These are phyloP conservation scores for Agaricus sinodeliciosus DNA, from an alignment of 768 basidiomycete genomes.

Conservation along the genomic window DNA sequence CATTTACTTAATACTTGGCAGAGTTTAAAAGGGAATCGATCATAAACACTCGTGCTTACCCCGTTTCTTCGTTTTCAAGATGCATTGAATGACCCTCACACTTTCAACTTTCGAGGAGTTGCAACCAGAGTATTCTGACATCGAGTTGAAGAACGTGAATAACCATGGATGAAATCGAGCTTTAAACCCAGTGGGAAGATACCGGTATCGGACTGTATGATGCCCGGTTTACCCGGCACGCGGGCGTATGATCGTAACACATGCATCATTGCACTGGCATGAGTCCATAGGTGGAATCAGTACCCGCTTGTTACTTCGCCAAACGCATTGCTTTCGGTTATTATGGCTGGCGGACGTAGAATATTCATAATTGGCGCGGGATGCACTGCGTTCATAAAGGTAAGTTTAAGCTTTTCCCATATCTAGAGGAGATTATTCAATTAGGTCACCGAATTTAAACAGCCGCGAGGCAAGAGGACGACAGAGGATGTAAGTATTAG, in stretches of 20 bases:
- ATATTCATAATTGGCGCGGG: constrained; percentile 70
- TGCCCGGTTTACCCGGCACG: not conserved
- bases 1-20: no score
- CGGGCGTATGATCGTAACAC: no score
- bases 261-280: no score
- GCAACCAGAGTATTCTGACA: not conserved
- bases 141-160: not conserved
- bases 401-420: constrained; percentile 14
- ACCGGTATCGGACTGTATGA: not conserved
- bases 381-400: constrained; percentile 76
- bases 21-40: no score
- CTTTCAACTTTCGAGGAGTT: no score
- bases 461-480: constrained; percentile 61
- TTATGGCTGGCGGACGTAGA: constrained; percentile 33
- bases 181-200: no score
- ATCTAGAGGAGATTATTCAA: constrained; percentile 4
- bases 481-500: constrained; percentile 59
- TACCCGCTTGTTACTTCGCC: not conserved
- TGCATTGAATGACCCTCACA: no score
- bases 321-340: not conserved
- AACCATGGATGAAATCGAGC: not conserved
- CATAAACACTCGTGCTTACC: no score
- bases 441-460: constrained; percentile 2
- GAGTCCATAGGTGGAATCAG: no score
- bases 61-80: no score